Percentiles rank a stretch among this genome's conserved stretches.
These are phyloP conservation scores for Tulasnella sp. DNA, from an alignment of 768 basidiomycete species.

Conservation along the genomic window DNA sequence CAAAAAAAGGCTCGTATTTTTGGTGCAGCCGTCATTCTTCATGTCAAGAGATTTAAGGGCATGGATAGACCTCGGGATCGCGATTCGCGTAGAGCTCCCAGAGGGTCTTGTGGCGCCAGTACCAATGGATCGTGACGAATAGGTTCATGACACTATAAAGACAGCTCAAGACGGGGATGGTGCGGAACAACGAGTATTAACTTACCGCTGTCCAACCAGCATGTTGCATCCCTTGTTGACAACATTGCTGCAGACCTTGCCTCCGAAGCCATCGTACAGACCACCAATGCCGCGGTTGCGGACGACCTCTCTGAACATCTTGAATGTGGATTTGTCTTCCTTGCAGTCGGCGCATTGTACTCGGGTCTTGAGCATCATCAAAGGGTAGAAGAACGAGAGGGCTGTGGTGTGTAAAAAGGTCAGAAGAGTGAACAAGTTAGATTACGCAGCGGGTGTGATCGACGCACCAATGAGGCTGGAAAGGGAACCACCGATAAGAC, in stretches of 20 bases:
- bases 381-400: slow-evolving; percentile 39
- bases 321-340: slow-evolving; percentile 18
- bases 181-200: no score
- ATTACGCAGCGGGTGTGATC: neutral
- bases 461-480: slow-evolving; percentile 38
- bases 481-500: slow-evolving; percentile 46
- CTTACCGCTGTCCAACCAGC: slow-evolving; percentile 43
- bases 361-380: slow-evolving; percentile 45
- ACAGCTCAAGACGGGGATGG: no score
- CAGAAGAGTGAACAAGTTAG: neutral
- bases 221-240: slow-evolving; percentile 47
- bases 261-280: slow-evolving; percentile 42
- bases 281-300: slow-evolving; percentile 27
- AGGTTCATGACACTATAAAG: no score
- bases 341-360: slow-evolving; percentile 19
- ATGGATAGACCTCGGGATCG: no score
- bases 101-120: no score
- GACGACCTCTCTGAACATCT: slow-evolving; percentile 20
- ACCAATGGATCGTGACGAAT: no score
- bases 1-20: no score
- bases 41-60: no score
- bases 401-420: slow-evolving; percentile 24
- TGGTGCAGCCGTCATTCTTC: no score
- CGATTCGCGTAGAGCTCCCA: no score
- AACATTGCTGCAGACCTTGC: slow-evolving; percentile 38